Conservation (phyloP, 768 basidiomycete species). For the Clitopilus passeckerianus region DNA sequence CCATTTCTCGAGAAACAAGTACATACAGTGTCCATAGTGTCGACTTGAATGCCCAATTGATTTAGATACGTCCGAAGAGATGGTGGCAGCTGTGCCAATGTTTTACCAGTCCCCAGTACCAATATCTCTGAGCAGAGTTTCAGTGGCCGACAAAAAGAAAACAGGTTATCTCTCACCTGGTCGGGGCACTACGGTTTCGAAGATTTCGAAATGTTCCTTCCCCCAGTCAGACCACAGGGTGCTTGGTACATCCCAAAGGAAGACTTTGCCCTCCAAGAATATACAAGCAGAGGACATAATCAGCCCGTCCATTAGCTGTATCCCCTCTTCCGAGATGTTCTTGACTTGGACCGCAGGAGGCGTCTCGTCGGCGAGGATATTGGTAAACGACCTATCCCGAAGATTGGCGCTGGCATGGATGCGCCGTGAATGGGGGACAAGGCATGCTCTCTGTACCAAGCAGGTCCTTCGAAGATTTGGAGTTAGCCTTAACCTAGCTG, state of each 20-base stretch:
- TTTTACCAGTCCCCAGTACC: slow-evolving; percentile 81
- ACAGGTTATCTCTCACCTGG: slow-evolving; percentile 59
- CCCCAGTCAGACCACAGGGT: slow-evolving; percentile 66
- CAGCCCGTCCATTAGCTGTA: slow-evolving; percentile 75
- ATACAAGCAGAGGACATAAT: slow-evolving; percentile 73
- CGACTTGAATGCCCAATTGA: slow-evolving; percentile 78
- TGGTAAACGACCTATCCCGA: slow-evolving; percentile 45
- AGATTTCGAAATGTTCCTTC: slow-evolving; percentile 69
- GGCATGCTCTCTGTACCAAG: background rate
- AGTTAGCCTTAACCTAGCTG: background rate
- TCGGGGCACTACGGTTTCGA: slow-evolving; percentile 77
- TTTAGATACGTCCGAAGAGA: slow-evolving; percentile 62
- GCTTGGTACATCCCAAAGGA: slow-evolving; percentile 84
- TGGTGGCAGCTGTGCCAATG: slow-evolving; percentile 65
- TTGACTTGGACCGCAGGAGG: slow-evolving; percentile 70
- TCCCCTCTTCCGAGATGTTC: slow-evolving; percentile 57
- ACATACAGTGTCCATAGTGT: slow-evolving; percentile 83
- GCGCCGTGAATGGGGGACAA: slow-evolving; percentile 1
- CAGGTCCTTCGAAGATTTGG: background rate
- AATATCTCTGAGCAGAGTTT: slow-evolving; percentile 64
- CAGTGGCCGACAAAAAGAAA: background rate
- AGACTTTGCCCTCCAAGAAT: slow-evolving; percentile 80
- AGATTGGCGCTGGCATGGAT: slow-evolving; percentile 13
- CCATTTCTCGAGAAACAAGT: background rate
- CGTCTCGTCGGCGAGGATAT: slow-evolving; percentile 67